These are phyloP conservation scores for Fragaria vesca DNA, from an alignment of 306 rosid genomes.

Conservation along the genomic window DNA sequence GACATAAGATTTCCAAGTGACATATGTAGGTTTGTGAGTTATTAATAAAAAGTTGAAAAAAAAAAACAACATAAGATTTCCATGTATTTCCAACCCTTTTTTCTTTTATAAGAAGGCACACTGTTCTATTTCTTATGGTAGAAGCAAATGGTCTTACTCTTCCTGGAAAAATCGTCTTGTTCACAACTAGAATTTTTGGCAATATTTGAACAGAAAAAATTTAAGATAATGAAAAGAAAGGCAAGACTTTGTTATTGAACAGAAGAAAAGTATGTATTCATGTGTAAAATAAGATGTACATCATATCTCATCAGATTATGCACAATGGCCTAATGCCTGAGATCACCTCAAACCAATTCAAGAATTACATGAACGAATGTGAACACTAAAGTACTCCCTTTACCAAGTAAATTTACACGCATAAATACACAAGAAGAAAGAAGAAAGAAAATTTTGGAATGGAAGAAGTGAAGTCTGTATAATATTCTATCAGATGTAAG, in stretches of 20 bases:
- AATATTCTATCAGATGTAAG: constrained; percentile 43
- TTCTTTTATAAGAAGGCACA: neutral
- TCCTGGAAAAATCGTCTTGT: too few relatives aligned
- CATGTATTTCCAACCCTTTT: neutral
- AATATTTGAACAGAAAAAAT: neutral
- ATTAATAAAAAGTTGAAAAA: too few relatives aligned
- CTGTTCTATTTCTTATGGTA: neutral
- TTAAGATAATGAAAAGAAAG: neutral
- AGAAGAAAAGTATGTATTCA: neutral
- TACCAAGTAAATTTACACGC: neutral
- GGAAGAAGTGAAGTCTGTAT: neutral
- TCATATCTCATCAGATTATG: constrained; percentile 10
- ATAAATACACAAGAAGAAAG: neutral
- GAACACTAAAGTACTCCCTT: neutral
- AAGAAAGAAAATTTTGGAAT: neutral
- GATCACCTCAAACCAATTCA: neutral
- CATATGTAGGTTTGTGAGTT: too few relatives aligned
- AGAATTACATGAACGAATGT: constrained; percentile 2
- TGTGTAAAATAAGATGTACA: constrained; percentile 1
- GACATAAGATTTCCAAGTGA: neutral
- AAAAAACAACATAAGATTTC: neutral
- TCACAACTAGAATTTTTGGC: neutral
- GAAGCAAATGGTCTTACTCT: neutral
- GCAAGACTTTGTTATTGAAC: neutral
- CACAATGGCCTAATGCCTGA: constrained; percentile 1